Base-by-base conservation (phyloP, 2,329 filamentous ascomycete genomes). In the Amauroascus niger region DNA sequence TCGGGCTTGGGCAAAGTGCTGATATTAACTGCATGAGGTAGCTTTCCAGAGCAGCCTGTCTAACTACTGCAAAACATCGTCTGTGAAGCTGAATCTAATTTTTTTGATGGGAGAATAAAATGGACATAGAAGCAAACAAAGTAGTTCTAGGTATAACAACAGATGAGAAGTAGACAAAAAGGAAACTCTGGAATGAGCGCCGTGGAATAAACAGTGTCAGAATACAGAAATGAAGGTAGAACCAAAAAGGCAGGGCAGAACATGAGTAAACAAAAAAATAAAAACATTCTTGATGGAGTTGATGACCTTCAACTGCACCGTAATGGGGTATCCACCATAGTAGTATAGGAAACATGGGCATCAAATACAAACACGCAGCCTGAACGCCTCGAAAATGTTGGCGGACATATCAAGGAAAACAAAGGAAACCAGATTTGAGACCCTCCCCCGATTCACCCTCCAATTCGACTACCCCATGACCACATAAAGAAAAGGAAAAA, bases 381-480 rank as follows among this genome's bases (percentile, higher is more conserved):
- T 3, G 33, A 49, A 49, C 47, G 47, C 47, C 47, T 33, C 33
- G 22, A 39, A 24, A 49, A 49, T 49, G 47, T 40, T 22, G 18
- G 33, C n/a, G 26, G n/a, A 33, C 26, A 5, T n/a, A n/a, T n/a
- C n/a, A 51, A 52, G 6, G 13, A 22, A 47, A 40, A 40, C 6
- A 40, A 18, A 22, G 7, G 5, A 8, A 14, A n/a, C 33, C 6
- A n/a, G n/a, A n/a, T 24, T 33, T 47, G 1, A 18, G 33, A 24
- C 9, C 44, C 28, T 33, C 44, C 44, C 26, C 26, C 26, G 20
- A 33, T 33, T 18, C 16, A n/a, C 16, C 13, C 24, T 26, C 30
- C 30, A 40, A 33, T 49, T 18, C 26, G 4, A 28, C n/a, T 40
- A 18, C 32, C 39, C 22, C 26, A 30, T 40, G 20, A 44, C 3